A percentile compares a stretch with the other conserved stretches of the same genome.
phyloP scores from a whole-genome alignment of 106 monocot species.

The Dendrobium officinale region DNA sequence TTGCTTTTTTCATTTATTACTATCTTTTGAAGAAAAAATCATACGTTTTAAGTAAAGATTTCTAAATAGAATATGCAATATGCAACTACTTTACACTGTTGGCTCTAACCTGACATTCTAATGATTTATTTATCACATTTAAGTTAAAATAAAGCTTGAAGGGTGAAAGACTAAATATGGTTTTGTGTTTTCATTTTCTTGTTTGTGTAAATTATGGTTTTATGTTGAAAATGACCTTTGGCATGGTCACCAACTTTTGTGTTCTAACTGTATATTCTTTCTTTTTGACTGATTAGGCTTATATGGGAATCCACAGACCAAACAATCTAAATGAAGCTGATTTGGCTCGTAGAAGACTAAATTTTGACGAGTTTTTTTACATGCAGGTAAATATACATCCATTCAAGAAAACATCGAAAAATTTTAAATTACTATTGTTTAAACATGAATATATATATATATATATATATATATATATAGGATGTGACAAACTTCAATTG shows the following conservation, averaged over 20 bases:
- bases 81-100: too few species aligned
- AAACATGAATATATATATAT: background rate
- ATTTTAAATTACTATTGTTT: background rate
- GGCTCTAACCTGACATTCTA: too few species aligned
- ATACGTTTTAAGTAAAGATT: too few species aligned
- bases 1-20: too few species aligned
- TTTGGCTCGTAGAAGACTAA: constrained; percentile 81
- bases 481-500: background rate
- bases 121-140: too few species aligned
- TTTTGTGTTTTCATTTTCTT: too few species aligned
- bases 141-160: too few species aligned
- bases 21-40: too few species aligned
- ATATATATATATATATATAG: background rate
- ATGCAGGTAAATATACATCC: constrained; percentile 50
- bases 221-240: too few species aligned
- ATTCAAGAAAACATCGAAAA: background rate
- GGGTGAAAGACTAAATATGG: too few species aligned
- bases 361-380: constrained; percentile 99
- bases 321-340: constrained; percentile 67
- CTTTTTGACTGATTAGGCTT: constrained; percentile 50
- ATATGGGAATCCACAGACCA: constrained; percentile 74
- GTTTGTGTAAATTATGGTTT: too few species aligned
- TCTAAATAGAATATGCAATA: too few species aligned
- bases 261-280: background rate
- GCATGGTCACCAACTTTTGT: background rate